Conservation (phyloP, 2,329 filamentous ascomycete species). For the Aspergillus ibericus region DNA sequence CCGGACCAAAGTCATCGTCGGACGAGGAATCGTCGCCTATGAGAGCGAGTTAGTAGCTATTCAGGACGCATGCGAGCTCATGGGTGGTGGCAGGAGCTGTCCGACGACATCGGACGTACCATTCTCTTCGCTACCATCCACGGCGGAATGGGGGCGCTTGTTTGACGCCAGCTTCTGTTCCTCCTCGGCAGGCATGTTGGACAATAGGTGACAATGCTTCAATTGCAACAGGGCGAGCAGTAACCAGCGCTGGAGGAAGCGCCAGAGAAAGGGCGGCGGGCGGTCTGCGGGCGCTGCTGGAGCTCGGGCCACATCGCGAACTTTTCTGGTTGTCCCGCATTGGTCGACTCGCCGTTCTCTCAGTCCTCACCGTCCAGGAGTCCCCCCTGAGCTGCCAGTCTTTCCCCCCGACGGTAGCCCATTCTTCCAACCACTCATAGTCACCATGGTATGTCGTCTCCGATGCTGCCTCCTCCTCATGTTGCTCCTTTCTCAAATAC, state of each 20-base stretch:
- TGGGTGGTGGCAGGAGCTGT: not conserved
- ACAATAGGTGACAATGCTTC: not conserved
- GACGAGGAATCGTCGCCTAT: conserved; percentile 58
- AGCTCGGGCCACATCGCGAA: conserved; percentile 33
- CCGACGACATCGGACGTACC: conserved; percentile 23
- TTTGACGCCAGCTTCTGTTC: conserved; percentile 36
- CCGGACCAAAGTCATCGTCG: conserved; percentile 90
- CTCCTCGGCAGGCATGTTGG: conserved; percentile 32
- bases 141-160: conserved; percentile 60
- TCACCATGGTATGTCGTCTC: conserved; percentile 31
- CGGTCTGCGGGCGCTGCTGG: conserved; percentile 18
- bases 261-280: conserved; percentile 5
- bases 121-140: conserved; percentile 49
- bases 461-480: not conserved
- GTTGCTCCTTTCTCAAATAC: conserved; percentile 12
- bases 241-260: not conserved
- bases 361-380: conserved; percentile 5
- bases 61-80: not conserved
- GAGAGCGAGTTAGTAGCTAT: conserved; percentile 15
- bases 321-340: conserved; percentile 31
- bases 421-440: conserved; percentile 16
- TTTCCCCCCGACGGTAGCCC: conserved; percentile 16
- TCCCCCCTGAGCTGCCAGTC: conserved; percentile 23
- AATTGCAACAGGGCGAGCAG: conserved; percentile 2
- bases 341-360: conserved; percentile 13